Conservation (phyloP, 495 filamentous ascomycete genomes). For the Aspergillus conjunctus region DNA sequence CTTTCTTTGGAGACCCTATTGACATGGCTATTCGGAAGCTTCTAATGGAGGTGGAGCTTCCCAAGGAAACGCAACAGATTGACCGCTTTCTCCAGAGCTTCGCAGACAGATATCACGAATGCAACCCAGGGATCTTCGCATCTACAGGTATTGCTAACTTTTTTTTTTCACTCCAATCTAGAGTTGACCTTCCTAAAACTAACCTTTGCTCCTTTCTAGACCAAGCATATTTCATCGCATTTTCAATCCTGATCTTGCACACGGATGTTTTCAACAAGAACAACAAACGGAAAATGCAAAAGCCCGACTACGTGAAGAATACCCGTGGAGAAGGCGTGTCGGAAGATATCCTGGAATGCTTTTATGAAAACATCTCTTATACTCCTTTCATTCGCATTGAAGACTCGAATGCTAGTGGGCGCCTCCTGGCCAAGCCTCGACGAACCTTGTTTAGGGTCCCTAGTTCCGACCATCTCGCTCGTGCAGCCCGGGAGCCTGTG, state of each 20-base stretch:
- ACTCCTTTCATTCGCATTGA: conserved; percentile 97
- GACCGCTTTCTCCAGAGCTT: conserved; percentile 92
- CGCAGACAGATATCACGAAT: conserved; percentile 96
- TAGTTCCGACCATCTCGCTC: conserved; percentile 65
- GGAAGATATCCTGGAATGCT: conserved; percentile 90
- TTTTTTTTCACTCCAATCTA: not conserved
- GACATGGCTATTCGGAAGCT: conserved; percentile 97
- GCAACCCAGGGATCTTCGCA: conserved; percentile 94
- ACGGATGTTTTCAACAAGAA: conserved; percentile 99
- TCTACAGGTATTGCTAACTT: conserved; percentile 58
- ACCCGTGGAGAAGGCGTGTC: conserved; percentile 85
- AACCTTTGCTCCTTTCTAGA: conserved; percentile 51
- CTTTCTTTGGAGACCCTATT: conserved; percentile 93
- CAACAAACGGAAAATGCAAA: conserved; percentile 99
- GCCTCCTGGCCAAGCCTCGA: conserved; percentile 70
- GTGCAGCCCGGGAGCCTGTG: conserved; percentile 76
- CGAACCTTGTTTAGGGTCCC: conserved; percentile 71
- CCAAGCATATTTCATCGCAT: conserved; percentile 96
- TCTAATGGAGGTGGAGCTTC: conserved; percentile 93
- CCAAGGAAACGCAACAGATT: conserved; percentile 97
- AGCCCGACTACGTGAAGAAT: conserved; percentile 92
- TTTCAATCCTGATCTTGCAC: conserved; percentile 93
- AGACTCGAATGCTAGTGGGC: conserved; percentile 83
- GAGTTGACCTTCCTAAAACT: conserved; percentile 1
- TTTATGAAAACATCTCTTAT: conserved; percentile 98